Base-by-base conservation (phyloP, 2,329 filamentous ascomycete genomes). In the Coniochaeta pulveracea region DNA sequence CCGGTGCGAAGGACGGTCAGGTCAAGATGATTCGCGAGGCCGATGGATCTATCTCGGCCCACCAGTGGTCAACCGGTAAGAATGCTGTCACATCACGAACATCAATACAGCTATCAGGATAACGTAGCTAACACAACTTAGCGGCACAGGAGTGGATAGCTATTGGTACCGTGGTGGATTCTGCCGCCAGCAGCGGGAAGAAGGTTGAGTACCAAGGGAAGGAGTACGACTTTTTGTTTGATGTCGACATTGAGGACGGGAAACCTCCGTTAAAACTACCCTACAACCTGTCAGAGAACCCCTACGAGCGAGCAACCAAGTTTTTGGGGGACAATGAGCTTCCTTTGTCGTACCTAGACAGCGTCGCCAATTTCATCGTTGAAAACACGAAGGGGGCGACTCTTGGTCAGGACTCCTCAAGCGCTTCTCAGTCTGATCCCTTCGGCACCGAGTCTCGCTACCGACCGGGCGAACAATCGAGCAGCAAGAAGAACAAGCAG, bases 161-260 rank as follows among this genome's bases (percentile, higher is more conserved):
- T 40, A 81, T 96, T 7, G 91, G 91, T n/a, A 93, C 86, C 0
- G 88, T 98, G 1, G 91, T 96, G 9, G 85, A 93, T 46, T 76
- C 85, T 4, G 83, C 81, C 5, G 85, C 81, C 23, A 93, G 85
- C 50, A 85, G 77, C 43, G 83, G 85, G 9, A 76, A 76, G 37
- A 86, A 88, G 58, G 74, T 76, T 6, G 69, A 78, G 37, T 80
- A 89, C 50, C 66, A 83, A 2, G 89, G 89, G 19, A 75, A 93
- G 50, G 83, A 89, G 40, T 98, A 93, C 53, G 91, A 98, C 51
- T 95, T 81, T 48, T 88, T 98, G 7, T 96, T 96, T 45, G 88
- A 95, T 49, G 88, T 95, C 17, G 88, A 94, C 47, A 93, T 95
- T 40, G 85, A 94, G 52, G 89, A 95, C 48, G 89, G 86, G 34